Evolutionary conservation across 108 stramenopile genomes (phyloP).

Genomic region (Pseudonitzschia multiseries): DNA sequence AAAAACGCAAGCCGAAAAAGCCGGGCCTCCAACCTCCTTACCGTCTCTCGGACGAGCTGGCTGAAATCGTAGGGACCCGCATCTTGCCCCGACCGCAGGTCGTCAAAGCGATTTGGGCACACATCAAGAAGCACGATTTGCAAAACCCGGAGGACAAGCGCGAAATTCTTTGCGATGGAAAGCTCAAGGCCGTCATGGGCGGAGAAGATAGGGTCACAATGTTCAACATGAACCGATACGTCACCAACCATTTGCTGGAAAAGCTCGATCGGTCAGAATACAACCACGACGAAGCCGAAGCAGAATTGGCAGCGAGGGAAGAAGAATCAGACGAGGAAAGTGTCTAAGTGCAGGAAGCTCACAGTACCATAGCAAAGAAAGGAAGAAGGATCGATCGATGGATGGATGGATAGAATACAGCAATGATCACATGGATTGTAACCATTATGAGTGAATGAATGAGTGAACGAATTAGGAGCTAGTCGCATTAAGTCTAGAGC

Average conservation of each 20-base stretch:
- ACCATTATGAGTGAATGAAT: too few relatives aligned
- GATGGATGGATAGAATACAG: too few relatives aligned
- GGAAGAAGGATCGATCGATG: too few relatives aligned
- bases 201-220: conserved; percentile 79
- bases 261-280: conserved; percentile 63
- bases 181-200: conserved; percentile 71
- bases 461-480: too few relatives aligned
- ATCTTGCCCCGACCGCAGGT: conserved; percentile 82
- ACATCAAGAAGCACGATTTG: conserved; percentile 81
- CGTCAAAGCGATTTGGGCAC: conserved; percentile 79
- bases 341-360: not conserved
- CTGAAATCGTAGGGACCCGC: conserved; percentile 59
- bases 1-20: conserved; percentile 49
- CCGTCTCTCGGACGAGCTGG: conserved; percentile 67
- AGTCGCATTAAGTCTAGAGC: too few relatives aligned
- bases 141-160: conserved; percentile 88
- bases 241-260: conserved; percentile 79
- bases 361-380: too few relatives aligned
- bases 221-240: conserved; percentile 86
- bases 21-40: conserved; percentile 73
- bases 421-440: too few relatives aligned
- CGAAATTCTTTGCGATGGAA: conserved; percentile 81
- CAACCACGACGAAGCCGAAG: conserved; percentile 33
- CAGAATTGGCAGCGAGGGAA: conserved; percentile 9
- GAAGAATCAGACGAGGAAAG: not conserved